phyloP scores from a whole-genome alignment of 306 rosid species.

The Rosa rugosa region DNA sequence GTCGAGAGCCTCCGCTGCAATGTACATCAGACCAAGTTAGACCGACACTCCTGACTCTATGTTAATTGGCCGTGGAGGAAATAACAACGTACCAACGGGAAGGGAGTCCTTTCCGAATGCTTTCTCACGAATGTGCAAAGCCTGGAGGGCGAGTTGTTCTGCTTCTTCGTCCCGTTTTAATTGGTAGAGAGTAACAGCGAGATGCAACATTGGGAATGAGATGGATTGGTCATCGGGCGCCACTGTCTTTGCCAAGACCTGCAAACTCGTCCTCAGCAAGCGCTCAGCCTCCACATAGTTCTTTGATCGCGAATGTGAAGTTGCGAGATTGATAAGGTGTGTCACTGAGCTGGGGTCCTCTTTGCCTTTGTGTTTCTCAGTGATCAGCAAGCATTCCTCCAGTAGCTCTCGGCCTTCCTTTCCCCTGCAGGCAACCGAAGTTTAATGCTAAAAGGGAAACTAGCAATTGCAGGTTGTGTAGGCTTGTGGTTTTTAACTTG shows the following conservation, averaged over 20 bases:
- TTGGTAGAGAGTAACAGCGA: conserved; percentile 77
- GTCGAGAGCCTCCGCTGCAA: conserved; percentile 88
- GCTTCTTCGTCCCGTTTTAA: conserved; percentile 79
- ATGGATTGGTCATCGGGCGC: conserved; percentile 66
- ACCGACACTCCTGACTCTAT: neutral
- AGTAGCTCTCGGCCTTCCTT: conserved; percentile 81
- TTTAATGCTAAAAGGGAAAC: neutral
- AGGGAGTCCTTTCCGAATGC: conserved; percentile 73
- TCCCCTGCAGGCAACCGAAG: conserved; percentile 48
- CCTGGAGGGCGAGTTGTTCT: conserved; percentile 72
- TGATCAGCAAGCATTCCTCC: conserved; percentile 73
- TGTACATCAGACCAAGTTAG: neutral
- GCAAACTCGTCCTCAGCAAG: conserved; percentile 65
- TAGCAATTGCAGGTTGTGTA: neutral
- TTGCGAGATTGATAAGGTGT: conserved; percentile 76
- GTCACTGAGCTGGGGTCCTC: conserved; percentile 69
- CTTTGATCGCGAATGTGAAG: conserved; percentile 74
- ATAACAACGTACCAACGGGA: conserved; percentile 61
- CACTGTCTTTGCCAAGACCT: conserved; percentile 54
- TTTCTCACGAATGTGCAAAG: conserved; percentile 67
- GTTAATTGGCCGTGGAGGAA: neutral
- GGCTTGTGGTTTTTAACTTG: conserved; percentile 6
- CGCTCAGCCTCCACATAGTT: conserved; percentile 72
- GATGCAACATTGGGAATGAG: conserved; percentile 86
- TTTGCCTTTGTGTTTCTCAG: conserved; percentile 66